Conservation (phyloP, 2,329 filamentous ascomycete species). For the Daldinia eschscholtzii region DNA sequence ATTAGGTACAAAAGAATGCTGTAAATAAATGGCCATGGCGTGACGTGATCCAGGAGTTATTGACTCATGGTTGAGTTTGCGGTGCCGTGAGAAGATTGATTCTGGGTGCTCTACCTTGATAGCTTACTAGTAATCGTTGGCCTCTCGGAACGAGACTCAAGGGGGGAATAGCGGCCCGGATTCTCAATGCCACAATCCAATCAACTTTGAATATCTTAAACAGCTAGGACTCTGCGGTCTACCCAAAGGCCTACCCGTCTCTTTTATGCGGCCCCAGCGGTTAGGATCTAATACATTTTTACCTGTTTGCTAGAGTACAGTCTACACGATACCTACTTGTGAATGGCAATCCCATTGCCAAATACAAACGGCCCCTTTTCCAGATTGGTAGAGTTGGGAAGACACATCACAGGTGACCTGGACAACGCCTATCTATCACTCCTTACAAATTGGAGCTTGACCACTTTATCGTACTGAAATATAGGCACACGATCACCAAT, state of each 20-base stretch:
- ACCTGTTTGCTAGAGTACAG: constrained; percentile 46
- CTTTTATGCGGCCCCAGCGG: constrained; percentile 19
- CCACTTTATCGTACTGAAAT: background rate
- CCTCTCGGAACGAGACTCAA: background rate
- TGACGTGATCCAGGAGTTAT: background rate
- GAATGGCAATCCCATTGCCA: constrained; percentile 69
- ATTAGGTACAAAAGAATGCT: constrained; percentile 60
- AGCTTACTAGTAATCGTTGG: background rate
- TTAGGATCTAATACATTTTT: background rate
- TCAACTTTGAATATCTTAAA: constrained; percentile 57
- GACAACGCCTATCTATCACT: constrained; percentile 3
- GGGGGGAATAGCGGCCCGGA: background rate
- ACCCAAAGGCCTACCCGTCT: constrained; percentile 69
- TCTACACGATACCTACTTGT: constrained; percentile 66
- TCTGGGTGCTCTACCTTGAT: background rate
- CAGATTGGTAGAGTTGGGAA: constrained; percentile 63
- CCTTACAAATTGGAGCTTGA: constrained; percentile 1
- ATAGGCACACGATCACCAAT: constrained; percentile 53
- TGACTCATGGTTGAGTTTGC: background rate
- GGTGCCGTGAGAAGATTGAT: background rate
- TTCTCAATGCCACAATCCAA: constrained; percentile 48
- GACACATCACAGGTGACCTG: constrained; percentile 67
- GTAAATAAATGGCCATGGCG: constrained; percentile 62
- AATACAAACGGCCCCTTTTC: constrained; percentile 64
- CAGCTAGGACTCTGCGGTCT: constrained; percentile 65